These are phyloP conservation scores for Tetraselmis striata DNA, from an alignment of 139 green algal species.

Conservation along the genomic window DNA sequence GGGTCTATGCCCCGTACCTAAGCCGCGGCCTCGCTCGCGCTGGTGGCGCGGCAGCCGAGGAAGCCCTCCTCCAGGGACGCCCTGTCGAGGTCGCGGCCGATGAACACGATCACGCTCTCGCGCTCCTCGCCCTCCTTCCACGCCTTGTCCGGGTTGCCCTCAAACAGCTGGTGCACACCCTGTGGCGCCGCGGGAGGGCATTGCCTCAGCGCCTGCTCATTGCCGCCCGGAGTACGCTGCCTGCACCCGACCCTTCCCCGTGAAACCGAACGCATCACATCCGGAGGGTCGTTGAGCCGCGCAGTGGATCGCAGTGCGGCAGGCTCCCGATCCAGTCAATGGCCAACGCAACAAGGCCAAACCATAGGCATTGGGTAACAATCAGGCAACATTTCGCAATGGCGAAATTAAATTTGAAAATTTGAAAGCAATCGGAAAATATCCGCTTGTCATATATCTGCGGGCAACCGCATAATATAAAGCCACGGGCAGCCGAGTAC, in stretches of 20 bases:
- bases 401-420: too few species aligned
- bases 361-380: neutral
- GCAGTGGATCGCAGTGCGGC: neutral
- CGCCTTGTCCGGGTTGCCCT: conserved; percentile 68
- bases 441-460: too few species aligned
- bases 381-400: too few species aligned
- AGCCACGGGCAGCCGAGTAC: too few species aligned
- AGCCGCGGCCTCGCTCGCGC: too few species aligned
- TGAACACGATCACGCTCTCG: conserved; percentile 80
- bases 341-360: conserved; percentile 7
- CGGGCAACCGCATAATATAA: too few species aligned
- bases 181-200: conserved; percentile 21
- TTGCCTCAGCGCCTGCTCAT: too few species aligned
- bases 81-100: conserved; percentile 60
- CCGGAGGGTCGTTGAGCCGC: neutral
- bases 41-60: conserved; percentile 51
- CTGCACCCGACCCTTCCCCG: too few species aligned
- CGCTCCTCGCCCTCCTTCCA: conserved; percentile 69
- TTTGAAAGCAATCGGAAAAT: too few species aligned
- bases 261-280: neutral
- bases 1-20: too few species aligned
- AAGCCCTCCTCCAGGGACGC: conserved; percentile 51
- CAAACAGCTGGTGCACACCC: conserved; percentile 91
- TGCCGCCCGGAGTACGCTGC: too few species aligned
- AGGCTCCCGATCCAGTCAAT: neutral